Percentiles rank a stretch among this genome's conserved stretches.
phyloP scores from a whole-genome alignment of 2,329 filamentous ascomycete species.

The Malbranchea cinnamomea region DNA sequence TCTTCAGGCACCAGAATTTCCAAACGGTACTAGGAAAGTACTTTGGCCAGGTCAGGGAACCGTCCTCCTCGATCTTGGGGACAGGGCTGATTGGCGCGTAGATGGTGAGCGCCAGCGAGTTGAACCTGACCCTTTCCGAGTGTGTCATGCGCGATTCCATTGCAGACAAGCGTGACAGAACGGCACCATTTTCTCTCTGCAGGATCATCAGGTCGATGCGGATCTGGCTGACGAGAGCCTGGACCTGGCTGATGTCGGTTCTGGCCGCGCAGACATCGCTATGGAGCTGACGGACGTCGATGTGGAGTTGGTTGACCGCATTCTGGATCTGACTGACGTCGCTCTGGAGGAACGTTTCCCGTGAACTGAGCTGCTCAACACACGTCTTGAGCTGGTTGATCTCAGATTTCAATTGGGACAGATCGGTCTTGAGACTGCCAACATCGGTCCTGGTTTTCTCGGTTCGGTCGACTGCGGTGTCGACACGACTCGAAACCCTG shows the following conservation, averaged over 20 bases:
- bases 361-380: conserved; percentile 18
- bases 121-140: conserved; percentile 24
- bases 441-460: conserved; percentile 7
- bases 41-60: conserved; percentile 21
- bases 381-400: conserved; percentile 22
- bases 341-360: conserved; percentile 21
- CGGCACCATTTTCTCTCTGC: conserved; percentile 18
- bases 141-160: conserved; percentile 22
- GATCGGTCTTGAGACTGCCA: conserved; percentile 20
- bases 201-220: conserved; percentile 22
- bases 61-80: conserved; percentile 21
- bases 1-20: conserved; percentile 29
- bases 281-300: conserved; percentile 20
- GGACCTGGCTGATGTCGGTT: conserved; percentile 24
- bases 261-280: conserved; percentile 21
- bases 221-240: conserved; percentile 21
- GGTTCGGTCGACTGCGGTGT: conserved; percentile 17
- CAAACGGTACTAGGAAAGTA: conserved; percentile 26
- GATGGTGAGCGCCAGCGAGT: conserved; percentile 24
- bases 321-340: conserved; percentile 24
- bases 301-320: conserved; percentile 22
- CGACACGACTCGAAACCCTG: conserved; percentile 21
- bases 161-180: conserved; percentile 16
- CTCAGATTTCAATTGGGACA: conserved; percentile 22
- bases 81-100: conserved; percentile 25